A percentile compares a stretch with the other conserved stretches of the same genome.
These are phyloP conservation scores for Amaranthus hypochondriacus DNA, from an alignment of 148 eudicot species.

Conservation along the genomic window DNA sequence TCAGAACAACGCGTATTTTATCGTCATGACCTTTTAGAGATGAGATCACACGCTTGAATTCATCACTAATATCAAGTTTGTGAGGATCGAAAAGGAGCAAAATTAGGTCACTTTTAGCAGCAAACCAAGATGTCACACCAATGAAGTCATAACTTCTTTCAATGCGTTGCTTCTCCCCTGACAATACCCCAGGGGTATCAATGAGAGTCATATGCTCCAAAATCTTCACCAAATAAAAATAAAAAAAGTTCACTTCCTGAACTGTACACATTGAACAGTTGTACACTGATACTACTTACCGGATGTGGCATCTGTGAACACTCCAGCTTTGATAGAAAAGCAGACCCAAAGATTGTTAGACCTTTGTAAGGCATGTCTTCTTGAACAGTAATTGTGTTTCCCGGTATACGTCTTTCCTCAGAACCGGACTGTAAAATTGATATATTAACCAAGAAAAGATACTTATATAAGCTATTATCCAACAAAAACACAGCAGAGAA, in stretches of 20 bases:
- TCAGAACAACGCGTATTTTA: conserved; percentile 81
- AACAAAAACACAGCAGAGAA: conserved; percentile 1
- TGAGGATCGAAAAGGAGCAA: conserved; percentile 88
- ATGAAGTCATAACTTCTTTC: conserved; percentile 89
- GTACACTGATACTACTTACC: conserved; percentile 36
- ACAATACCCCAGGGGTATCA: conserved; percentile 93
- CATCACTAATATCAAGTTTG: conserved; percentile 91
- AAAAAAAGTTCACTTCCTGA: conserved; percentile 15
- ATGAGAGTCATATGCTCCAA: conserved; percentile 80
- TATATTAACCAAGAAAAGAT: conserved; percentile 7
- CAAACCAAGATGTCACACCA: conserved; percentile 95
- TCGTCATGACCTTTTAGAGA: conserved; percentile 84
- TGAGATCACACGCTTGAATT: conserved; percentile 84
- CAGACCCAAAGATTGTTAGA: conserved; percentile 67
- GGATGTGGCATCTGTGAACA: conserved; percentile 92
- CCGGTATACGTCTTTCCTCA: conserved; percentile 88
- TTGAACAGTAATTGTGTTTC: conserved; percentile 80
- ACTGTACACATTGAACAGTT: not conserved
- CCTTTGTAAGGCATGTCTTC: conserved; percentile 79
- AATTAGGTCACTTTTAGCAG: conserved; percentile 82
- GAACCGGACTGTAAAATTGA: conserved; percentile 56
- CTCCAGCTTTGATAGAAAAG: conserved; percentile 84
- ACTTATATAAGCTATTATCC: conserved; percentile 1
- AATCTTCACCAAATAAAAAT: conserved; percentile 37
- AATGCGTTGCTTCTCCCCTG: conserved; percentile 90